Evolutionary conservation across 2,329 filamentous ascomycete genomes (phyloP), one percentile per base, ranked within the genome.

Genomic region (Colletotrichum scovillei): DNA sequence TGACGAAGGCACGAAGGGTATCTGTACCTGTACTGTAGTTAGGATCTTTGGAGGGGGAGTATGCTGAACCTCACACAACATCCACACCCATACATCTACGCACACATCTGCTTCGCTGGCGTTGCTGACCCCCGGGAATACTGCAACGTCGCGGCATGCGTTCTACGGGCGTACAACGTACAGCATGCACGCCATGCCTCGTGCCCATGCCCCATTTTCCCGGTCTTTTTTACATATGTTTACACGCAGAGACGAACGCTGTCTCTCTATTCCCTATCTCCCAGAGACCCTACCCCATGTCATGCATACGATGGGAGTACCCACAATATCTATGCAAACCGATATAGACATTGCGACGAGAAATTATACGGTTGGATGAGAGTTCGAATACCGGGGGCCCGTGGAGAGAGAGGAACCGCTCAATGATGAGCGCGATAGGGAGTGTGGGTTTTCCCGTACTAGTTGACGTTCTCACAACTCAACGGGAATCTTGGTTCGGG

Each of bases 321-420:
- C 46, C 60, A 24, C 46, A 22, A 14, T 14, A n/a, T 46, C 55
- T 14, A n/a, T 60, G 63, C 14, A 55, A 49, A 35, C 42, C 26
- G 68, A 38, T 55, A 55, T 53, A 49, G 42, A 38, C 30, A 38
- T 67, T 67, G 46, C 24, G 28, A 60, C 68, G 68, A 71, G 55
- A 35, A 60, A 56, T 67, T 62, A 32, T 30, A 62, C 68, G 56
- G 56, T 49, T 63, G 30, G 58, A 46, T 26, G 62, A 49, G 12
- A 26, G 7, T 1, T 6, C 38, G 2, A 42, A 16, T 3, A 11
- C 52, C 6, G 11, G 52, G 46, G 26, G 11, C 24, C 16, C n/a
- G 42, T 26, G 11, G n/a, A 26, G 19, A 63, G 19, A 16, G 42
- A 46, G n/a, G n/a, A 46, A 4, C 42, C 42, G 19, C 7, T 49